Conservation (phyloP, 768 basidiomycete genomes). For the Candolleomyces efflorescens region DNA sequence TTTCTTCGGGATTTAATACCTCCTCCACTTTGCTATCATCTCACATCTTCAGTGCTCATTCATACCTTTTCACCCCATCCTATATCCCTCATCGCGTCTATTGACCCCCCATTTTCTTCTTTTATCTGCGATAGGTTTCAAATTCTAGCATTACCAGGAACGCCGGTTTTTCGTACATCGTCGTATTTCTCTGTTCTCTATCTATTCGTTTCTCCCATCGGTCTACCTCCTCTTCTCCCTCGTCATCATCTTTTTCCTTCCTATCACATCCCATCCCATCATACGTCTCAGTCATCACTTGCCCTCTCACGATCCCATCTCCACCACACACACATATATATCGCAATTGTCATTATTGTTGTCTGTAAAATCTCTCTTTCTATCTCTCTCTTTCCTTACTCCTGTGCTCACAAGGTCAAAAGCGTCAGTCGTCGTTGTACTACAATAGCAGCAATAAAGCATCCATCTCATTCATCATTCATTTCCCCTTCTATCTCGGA, state of each 20-base stretch:
- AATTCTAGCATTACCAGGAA: too few relatives aligned
- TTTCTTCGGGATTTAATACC: too few relatives aligned
- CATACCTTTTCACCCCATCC: too few relatives aligned
- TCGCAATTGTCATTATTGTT: not conserved
- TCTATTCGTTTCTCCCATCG: too few relatives aligned
- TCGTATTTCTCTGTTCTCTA: too few relatives aligned
- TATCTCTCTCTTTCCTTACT: too few relatives aligned
- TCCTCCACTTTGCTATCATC: too few relatives aligned
- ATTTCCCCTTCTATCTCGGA: conserved; percentile 2
- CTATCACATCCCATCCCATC: conserved; percentile 1
- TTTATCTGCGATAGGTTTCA: too few relatives aligned
- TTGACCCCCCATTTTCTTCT: too few relatives aligned
- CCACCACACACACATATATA: not conserved
- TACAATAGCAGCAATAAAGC: conserved; percentile 1
- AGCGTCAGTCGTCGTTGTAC: not conserved
- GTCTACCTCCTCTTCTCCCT: not conserved
- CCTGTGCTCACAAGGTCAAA: not conserved
- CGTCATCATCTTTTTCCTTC: not conserved
- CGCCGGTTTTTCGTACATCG: too few relatives aligned
- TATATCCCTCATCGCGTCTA: too few relatives aligned
- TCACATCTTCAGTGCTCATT: too few relatives aligned
- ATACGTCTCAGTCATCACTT: not conserved
- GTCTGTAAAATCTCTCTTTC: not conserved
- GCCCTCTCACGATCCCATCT: not conserved
- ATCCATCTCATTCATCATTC: not conserved